These are phyloP conservation scores for Pisolithus marmoratus DNA, from an alignment of 768 basidiomycete genomes.

Conservation along the genomic window DNA sequence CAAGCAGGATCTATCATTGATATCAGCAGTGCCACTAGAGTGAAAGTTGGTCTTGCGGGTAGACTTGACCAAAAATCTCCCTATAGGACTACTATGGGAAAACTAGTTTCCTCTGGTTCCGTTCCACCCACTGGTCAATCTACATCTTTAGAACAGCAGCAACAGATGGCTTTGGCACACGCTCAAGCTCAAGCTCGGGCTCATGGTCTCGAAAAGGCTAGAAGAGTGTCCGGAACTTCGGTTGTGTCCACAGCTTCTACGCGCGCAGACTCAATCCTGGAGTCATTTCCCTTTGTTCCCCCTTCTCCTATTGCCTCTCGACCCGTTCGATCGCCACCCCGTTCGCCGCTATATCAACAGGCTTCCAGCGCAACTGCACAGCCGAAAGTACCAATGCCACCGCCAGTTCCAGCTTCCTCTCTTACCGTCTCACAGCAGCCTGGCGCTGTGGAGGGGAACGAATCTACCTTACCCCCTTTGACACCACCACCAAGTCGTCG, in stretches of 20 bases:
- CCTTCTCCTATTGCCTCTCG: constrained; percentile 85
- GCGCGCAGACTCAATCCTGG: constrained; percentile 77
- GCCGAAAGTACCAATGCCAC: constrained; percentile 3
- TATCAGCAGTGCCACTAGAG: constrained; percentile 60
- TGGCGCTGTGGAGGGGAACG: constrained; percentile 16
- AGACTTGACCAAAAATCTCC: constrained; percentile 38
- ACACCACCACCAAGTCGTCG: constrained; percentile 53
- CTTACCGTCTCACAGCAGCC: neutral
- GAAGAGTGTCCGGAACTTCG: constrained; percentile 60
- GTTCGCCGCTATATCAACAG: constrained; percentile 65
- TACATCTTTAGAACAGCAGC: constrained; percentile 55
- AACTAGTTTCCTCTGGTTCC: constrained; percentile 47
- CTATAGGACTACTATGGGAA: constrained; percentile 58
- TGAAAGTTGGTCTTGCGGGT: constrained; percentile 52
- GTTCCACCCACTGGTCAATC: constrained; percentile 17
- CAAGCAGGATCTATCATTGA: constrained; percentile 54
- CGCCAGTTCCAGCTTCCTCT: neutral
- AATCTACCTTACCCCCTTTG: constrained; percentile 30
- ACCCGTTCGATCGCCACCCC: constrained; percentile 68
- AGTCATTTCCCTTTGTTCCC: constrained; percentile 85
- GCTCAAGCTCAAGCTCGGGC: constrained; percentile 57
- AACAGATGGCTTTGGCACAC: constrained; percentile 54
- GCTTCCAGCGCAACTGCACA: constrained; percentile 31
- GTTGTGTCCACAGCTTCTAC: constrained; percentile 64
- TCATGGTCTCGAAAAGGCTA: constrained; percentile 41